Evolutionary conservation across 2,329 filamentous ascomycete genomes (phyloP).

Genomic region (Berkeleyomyces basicola): DNA sequence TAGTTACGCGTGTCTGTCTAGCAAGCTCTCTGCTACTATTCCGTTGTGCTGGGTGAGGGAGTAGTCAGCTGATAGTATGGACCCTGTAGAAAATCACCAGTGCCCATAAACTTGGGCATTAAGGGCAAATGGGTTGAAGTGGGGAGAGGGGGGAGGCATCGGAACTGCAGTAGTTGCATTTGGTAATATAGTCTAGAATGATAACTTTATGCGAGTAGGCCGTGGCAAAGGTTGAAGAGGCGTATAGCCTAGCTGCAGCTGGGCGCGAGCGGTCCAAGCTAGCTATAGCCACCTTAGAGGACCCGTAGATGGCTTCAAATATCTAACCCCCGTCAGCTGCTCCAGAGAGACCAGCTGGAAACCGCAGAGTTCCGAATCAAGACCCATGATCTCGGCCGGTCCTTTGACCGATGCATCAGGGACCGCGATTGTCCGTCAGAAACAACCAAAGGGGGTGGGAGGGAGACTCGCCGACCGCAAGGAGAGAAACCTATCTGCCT

Average conservation of each 20-base stretch:
- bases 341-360: background rate
- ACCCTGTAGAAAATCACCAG: too few relatives aligned
- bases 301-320: too few relatives aligned
- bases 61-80: too few relatives aligned
- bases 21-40: too few relatives aligned
- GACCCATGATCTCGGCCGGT: background rate
- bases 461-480: background rate
- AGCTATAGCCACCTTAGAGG: too few relatives aligned
- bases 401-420: background rate
- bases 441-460: background rate
- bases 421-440: background rate
- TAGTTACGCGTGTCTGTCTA: too few relatives aligned
- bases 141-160: background rate
- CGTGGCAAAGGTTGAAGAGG: too few relatives aligned
- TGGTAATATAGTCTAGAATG: background rate
- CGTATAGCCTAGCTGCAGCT: too few relatives aligned
- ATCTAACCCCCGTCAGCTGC: too few relatives aligned
- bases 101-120: background rate
- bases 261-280: too few relatives aligned
- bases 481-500: background rate
- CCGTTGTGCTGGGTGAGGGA: too few relatives aligned
- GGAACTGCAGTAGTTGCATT: background rate
- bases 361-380: background rate
- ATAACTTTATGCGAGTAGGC: too few relatives aligned
- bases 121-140: background rate